Evolutionary conservation across 2,329 filamentous ascomycete genomes (phyloP), one percentile per base, ranked within the genome.

Genomic region (Amauroascus niger): DNA sequence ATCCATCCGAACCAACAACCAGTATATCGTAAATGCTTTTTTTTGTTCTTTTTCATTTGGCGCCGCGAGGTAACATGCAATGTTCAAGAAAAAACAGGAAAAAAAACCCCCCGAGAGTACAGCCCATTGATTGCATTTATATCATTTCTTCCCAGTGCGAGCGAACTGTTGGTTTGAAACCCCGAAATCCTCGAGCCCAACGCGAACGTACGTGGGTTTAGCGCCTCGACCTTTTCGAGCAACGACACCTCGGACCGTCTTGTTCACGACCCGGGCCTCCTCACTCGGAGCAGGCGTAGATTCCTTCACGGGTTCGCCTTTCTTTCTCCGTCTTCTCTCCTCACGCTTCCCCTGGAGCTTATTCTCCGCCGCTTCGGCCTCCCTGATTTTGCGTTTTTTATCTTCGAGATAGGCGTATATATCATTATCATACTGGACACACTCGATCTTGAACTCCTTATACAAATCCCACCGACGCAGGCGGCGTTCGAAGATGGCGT

Each of bases 401-500:
- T 13, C 22, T 13, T 55, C 13, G 6, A 58, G 30, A 33, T 59
- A 59, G 9, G 50, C 45, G 18, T 55, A 55, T 6, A 59, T 58
- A 28, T 59, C 58, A 22, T 55, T 44, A 39, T 58, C 56, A 28
- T 59, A 58, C 37, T 56, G 52, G 18, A 33, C 28, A 24, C 56
- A 58, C 16, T 56, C 45, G 7, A 51, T 18, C 16, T 53, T 48
- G 30, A 59, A 57, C 30, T 50, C 53, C 54, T 56, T 55, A 47
- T 59, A 58, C 22, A 49, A 16, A n/a, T 35, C 49, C 51, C 56
- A 59, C 18, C 49, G 50, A 18, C 50, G 51, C 32, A 59, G 35
- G 11, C 58, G 51, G 24, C 58, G 56, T 30, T 56, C 56, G 16
- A 51, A 56, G 4, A 59, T 20, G 6, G 58, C 58, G 33, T 58